Base-by-base conservation (phyloP, 2,329 filamentous ascomycete genomes). In the Aspergillus sp. region DNA sequence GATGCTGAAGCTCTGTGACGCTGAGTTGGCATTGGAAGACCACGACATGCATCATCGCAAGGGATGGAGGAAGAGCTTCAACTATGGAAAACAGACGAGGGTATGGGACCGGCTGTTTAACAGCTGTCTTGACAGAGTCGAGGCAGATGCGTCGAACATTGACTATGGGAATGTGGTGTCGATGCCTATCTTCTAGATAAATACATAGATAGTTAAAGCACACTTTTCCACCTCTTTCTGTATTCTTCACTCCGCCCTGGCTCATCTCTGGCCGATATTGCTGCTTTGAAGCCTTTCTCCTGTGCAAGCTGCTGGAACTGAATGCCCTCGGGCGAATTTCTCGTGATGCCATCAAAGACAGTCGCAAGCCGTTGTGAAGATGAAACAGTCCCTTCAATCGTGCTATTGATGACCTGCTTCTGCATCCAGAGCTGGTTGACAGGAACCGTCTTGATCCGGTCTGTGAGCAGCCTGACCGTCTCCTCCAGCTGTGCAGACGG, bases 371-470 rank as follows among this genome's bases (percentile, higher is more conserved):
- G 33, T 23, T 58, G 56, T 11, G 44, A 55, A 0, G 4, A 4
- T 2, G 15, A 17, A 3, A 58, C 6, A 1, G 33, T 9, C 1
- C 56, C 56, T 25, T 58, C 56, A 35, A 58, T 55, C 6, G 45
- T 43, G 5, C 56, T 25, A 55, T 58, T 58, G 2, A 58, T 44
- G 1, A 58, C 56, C 40, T 41, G 41, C 12, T 58, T 58, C 23
- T 58, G 56, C 56, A 58, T 58, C 56, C 56, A 58, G 1, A 58
- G 31, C 31, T 58, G 56, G 14, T 55, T 58, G 12, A 55, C 21
- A 11, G 56, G 52, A 8, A 58, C 56, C 6, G 25, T 31, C 37
- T 49, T 49, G 37, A 58, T 58, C 11, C 56, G 44, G 12, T 55
- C 40, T 15, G 37, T 25, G 1, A 58, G 45, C 19, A 58, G 40